These are phyloP conservation scores for Avena atlantica DNA, from an alignment of 176 grass and related monocot species.

Conservation along the genomic window DNA sequence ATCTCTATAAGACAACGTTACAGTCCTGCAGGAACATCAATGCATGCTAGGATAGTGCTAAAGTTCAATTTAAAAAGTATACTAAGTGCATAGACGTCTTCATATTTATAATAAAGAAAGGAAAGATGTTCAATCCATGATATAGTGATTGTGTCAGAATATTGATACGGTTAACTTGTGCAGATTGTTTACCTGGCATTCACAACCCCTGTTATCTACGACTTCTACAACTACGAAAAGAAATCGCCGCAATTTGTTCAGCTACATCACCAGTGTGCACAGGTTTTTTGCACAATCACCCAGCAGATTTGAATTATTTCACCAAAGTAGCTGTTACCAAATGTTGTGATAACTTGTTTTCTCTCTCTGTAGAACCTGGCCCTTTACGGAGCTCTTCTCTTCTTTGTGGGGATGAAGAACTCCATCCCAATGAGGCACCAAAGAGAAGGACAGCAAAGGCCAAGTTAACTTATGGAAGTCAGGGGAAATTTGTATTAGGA, in stretches of 20 bases:
- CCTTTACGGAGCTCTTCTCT: constrained; percentile 69
- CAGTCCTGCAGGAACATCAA: too few relatives aligned
- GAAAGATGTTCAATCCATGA: too few relatives aligned
- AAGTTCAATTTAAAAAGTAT: too few relatives aligned
- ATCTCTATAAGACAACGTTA: too few relatives aligned
- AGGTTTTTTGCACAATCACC: constrained; percentile 42
- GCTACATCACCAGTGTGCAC: constrained; percentile 50
- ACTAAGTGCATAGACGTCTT: too few relatives aligned
- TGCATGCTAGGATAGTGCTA: too few relatives aligned
- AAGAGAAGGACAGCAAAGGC: constrained; percentile 67
- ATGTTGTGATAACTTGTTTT: not conserved
- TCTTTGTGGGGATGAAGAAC: constrained; percentile 88
- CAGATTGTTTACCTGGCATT: constrained; percentile 65
- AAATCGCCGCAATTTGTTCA: constrained; percentile 45
- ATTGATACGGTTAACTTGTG: constrained; percentile 39
- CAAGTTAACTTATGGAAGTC: constrained; percentile 61
- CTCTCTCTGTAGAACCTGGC: constrained; percentile 71
- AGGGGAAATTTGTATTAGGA: constrained; percentile 13
- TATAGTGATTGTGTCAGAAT: not conserved
- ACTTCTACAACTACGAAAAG: constrained; percentile 72
- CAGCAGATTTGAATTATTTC: not conserved
- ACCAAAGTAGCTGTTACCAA: not conserved
- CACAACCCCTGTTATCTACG: constrained; percentile 56
- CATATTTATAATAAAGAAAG: too few relatives aligned
- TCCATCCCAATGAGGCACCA: constrained; percentile 62